Evolutionary conservation across 2,329 filamentous ascomycete species (phyloP).

Genomic region (Camillea tinctor): DNA sequence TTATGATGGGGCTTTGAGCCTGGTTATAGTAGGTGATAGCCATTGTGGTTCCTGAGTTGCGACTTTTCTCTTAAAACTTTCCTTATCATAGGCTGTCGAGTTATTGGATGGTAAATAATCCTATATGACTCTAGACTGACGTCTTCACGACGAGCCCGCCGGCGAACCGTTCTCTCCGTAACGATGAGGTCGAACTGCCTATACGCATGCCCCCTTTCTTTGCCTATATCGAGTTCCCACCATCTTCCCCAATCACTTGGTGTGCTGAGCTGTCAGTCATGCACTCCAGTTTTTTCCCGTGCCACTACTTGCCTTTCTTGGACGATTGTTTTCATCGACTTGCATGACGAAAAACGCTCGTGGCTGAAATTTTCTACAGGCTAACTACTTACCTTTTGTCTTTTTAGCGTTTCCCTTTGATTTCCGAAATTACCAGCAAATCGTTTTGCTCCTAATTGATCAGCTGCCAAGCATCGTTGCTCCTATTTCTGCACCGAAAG

Average conservation of each 20-base stretch:
- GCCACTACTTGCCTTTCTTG: slow-evolving; percentile 25
- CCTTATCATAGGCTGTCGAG: neutral
- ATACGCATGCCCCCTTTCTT: too few relatives aligned
- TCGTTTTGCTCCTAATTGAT: slow-evolving; percentile 15
- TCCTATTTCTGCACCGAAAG: neutral
- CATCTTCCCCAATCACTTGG: slow-evolving; percentile 8
- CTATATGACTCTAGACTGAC: neutral
- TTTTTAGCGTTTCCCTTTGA: slow-evolving; percentile 1
- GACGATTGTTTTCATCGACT: slow-evolving; percentile 27
- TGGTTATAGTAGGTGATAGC: slow-evolving; percentile 27
- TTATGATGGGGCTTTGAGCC: slow-evolving; percentile 18
- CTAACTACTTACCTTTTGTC: slow-evolving; percentile 12
- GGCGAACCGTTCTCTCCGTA: slow-evolving; percentile 11
- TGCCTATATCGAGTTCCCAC: slow-evolving; percentile 3
- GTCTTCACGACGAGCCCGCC: neutral
- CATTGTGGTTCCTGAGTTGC: slow-evolving; percentile 6
- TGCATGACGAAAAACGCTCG: slow-evolving; percentile 21
- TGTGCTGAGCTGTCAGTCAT: slow-evolving; percentile 24
- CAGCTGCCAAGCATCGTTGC: slow-evolving; percentile 16
- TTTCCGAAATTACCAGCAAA: slow-evolving; percentile 9
- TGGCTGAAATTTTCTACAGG: slow-evolving; percentile 20
- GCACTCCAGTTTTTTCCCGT: slow-evolving; percentile 26
- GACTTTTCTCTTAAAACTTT: neutral
- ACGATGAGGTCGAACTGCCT: slow-evolving; percentile 1
- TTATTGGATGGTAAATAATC: neutral